Conservation (phyloP, 2,329 filamentous ascomycete species). For the Sclerotiophoma versabilis region DNA sequence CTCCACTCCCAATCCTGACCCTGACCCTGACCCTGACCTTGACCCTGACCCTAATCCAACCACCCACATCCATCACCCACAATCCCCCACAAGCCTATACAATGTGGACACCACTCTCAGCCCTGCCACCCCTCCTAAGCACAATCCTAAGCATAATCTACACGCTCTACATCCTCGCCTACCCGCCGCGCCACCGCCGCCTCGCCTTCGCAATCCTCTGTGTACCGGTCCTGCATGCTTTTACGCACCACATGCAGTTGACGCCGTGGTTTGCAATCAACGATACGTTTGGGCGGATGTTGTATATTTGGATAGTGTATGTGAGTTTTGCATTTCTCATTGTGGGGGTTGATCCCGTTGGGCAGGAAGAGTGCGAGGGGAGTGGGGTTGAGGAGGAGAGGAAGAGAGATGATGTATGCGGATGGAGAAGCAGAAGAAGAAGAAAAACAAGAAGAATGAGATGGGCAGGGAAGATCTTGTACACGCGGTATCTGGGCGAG, state of each 20-base stretch:
- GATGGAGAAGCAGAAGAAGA: too few species aligned
- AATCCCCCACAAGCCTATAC: background rate
- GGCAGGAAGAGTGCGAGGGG: background rate
- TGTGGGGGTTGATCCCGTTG: slow-evolving; percentile 11
- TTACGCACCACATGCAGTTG: slow-evolving; percentile 9
- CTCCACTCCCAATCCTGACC: background rate
- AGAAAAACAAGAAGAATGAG: background rate
- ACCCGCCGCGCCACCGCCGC: slow-evolving; percentile 20
- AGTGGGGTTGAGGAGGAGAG: background rate
- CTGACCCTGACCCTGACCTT: background rate
- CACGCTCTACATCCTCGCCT: slow-evolving; percentile 25
- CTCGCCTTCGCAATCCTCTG: slow-evolving; percentile 17
- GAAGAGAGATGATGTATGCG: background rate
- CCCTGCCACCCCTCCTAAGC: background rate
- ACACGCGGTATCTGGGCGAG: background rate
- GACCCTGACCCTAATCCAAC: too few species aligned
- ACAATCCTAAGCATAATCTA: slow-evolving; percentile 3
- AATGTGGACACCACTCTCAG: background rate
- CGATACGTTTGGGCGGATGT: slow-evolving; percentile 26
- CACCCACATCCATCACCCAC: background rate
- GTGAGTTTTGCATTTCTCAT: slow-evolving; percentile 25
- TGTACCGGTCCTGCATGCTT: slow-evolving; percentile 22
- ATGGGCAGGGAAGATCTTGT: background rate
- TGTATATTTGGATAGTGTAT: slow-evolving; percentile 30
- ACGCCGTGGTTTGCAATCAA: slow-evolving; percentile 8